Conservation (phyloP, 2,329 filamentous ascomycete species). For the Aspergillus sp. region DNA sequence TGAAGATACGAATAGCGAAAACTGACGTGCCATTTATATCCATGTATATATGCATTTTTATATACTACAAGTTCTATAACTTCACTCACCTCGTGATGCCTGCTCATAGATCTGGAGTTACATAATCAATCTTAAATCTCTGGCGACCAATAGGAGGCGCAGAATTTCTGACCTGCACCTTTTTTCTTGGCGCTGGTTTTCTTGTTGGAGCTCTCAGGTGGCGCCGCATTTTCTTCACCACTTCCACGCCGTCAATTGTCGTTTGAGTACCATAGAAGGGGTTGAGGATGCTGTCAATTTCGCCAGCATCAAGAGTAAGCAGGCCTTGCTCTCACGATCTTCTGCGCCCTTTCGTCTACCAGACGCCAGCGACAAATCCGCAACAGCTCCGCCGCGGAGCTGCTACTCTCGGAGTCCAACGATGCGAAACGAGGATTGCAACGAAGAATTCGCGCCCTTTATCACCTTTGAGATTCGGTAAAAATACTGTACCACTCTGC, state of each 20-base stretch:
- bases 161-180: slow-evolving; percentile 22
- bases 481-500: background rate
- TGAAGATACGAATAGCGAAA: slow-evolving; percentile 44
- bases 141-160: slow-evolving; percentile 25
- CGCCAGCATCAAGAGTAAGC: slow-evolving; percentile 27
- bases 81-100: no score
- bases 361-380: slow-evolving; percentile 16
- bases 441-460: slow-evolving; percentile 7
- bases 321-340: slow-evolving; percentile 26
- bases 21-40: background rate
- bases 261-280: slow-evolving; percentile 11
- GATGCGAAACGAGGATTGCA: slow-evolving; percentile 13
- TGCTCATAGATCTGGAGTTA: slow-evolving; percentile 6
- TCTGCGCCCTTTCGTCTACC: slow-evolving; percentile 20
- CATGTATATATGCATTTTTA: background rate
- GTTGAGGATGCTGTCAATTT: slow-evolving; percentile 34
- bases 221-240: slow-evolving; percentile 14
- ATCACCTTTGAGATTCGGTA: background rate
- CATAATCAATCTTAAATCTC: slow-evolving; percentile 6
- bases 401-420: slow-evolving; percentile 17
- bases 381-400: slow-evolving; percentile 25
- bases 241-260: slow-evolving; percentile 5
- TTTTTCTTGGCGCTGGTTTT: slow-evolving; percentile 30
- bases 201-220: slow-evolving; percentile 16
- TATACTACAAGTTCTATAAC: background rate